A percentile compares a stretch with the other conserved stretches of the same genome.
Conservation (phyloP, 176 grass and related monocot genomes). For the Eremochloa ophiuroides region DNA sequence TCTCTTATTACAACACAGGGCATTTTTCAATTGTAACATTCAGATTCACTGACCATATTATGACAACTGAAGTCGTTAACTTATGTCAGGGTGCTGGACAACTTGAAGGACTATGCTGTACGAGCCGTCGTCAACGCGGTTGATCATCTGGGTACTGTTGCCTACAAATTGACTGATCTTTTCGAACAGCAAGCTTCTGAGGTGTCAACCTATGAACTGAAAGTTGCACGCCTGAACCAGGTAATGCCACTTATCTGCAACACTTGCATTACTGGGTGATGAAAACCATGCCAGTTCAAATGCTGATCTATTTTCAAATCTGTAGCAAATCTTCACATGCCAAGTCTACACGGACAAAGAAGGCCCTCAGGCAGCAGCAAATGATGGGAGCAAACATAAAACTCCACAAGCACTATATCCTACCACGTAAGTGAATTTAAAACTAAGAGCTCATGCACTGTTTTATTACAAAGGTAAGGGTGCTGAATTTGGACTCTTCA, state of each 20-base stretch:
- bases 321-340: slow-evolving; percentile 69
- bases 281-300: neutral
- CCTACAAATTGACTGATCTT: slow-evolving; percentile 89
- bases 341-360: slow-evolving; percentile 73
- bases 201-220: slow-evolving; percentile 63
- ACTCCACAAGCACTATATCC: slow-evolving; percentile 91
- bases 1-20: neutral
- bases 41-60: neutral
- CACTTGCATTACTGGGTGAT: neutral
- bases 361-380: slow-evolving; percentile 73
- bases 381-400: slow-evolving; percentile 46
- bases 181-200: slow-evolving; percentile 90
- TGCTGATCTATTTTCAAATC: neutral
- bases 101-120: slow-evolving; percentile 89
- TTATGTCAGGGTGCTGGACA: slow-evolving; percentile 75
- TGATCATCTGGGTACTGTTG: slow-evolving; percentile 91
- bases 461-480: neutral
- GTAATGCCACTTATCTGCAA: slow-evolving; percentile 26
- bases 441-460: neutral
- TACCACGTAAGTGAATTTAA: slow-evolving; percentile 67
- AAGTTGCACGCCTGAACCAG: slow-evolving; percentile 76
- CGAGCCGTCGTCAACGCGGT: slow-evolving; percentile 88
- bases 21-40: neutral
- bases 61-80: neutral
- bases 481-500: neutral